Evolutionary conservation across 108 stramenopile genomes (phyloP).

Genomic region (Nitzschia sp.): DNA sequence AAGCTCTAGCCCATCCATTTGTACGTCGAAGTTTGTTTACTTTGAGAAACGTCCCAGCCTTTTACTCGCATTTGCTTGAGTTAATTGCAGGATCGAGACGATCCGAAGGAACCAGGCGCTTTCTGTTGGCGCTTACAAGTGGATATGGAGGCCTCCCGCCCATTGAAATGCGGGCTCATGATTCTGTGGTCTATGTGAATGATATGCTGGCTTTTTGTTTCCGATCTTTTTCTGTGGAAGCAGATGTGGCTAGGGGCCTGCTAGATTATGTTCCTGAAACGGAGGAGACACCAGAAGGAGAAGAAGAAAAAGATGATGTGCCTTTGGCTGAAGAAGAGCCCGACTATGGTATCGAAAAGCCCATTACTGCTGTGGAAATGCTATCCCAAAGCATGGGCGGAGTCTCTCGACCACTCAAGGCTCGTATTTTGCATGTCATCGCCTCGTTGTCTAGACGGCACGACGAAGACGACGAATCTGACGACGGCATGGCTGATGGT

Average conservation of each 20-base stretch:
- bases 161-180: constrained; percentile 86
- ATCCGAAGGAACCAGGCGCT: constrained; percentile 74
- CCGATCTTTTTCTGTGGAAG: constrained; percentile 74
- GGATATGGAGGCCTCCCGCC: constrained; percentile 76
- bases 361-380: constrained; percentile 60
- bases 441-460: constrained; percentile 56
- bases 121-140: constrained; percentile 80
- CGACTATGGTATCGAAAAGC: constrained; percentile 43
- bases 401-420: constrained; percentile 75
- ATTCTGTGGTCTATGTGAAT: constrained; percentile 82
- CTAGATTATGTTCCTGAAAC: constrained; percentile 26
- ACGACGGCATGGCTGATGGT: constrained; percentile 52
- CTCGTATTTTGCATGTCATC: constrained; percentile 79
- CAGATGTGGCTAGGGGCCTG: constrained; percentile 69
- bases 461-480: constrained; percentile 45
- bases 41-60: constrained; percentile 73
- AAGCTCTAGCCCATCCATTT: constrained; percentile 69
- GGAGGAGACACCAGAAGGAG: constrained; percentile 27
- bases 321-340: constrained; percentile 18
- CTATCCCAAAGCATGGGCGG: constrained; percentile 79
- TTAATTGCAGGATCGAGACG: constrained; percentile 69
- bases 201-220: constrained; percentile 91
- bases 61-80: constrained; percentile 73
- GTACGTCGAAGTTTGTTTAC: constrained; percentile 55
- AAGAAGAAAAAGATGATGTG: constrained; percentile 18